Conservation (phyloP, 495 filamentous ascomycete species). For the Pyrenula aspistea region DNA sequence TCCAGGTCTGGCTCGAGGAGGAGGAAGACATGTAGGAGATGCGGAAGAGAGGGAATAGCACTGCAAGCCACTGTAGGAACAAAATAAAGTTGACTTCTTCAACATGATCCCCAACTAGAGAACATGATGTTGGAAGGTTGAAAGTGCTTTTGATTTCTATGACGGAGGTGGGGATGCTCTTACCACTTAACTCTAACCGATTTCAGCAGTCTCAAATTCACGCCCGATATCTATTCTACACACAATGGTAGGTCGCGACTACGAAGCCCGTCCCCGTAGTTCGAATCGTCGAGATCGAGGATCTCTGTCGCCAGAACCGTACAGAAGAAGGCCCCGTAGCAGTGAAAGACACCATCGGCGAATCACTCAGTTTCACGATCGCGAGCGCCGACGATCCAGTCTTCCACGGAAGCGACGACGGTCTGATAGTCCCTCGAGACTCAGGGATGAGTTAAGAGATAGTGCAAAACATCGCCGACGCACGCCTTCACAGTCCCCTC, state of each 20-base stretch:
- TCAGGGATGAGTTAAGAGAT: slow-evolving; percentile 14
- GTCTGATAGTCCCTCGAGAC: slow-evolving; percentile 9
- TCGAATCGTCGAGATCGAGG: neutral
- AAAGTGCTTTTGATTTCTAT: neutral
- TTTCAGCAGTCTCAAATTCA: neutral
- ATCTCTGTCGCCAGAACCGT: neutral
- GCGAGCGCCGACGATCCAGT: neutral
- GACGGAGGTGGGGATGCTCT: neutral
- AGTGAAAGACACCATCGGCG: neutral
- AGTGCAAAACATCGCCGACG: slow-evolving; percentile 18
- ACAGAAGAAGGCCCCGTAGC: neutral
- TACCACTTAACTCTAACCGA: neutral
- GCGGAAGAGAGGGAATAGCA: neutral
- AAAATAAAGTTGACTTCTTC: neutral
- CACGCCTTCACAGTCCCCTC: too few species aligned
- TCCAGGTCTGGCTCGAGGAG: slow-evolving; percentile 12
- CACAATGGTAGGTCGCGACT: neutral
- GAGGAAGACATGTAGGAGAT: neutral
- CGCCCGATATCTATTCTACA: too few species aligned
- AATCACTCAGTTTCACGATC: neutral
- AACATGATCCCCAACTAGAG: neutral
- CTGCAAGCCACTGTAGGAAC: neutral
- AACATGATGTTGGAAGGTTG: neutral
- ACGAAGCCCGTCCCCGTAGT: neutral
- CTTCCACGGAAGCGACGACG: slow-evolving; percentile 15